Conservation (phyloP, 2,329 filamentous ascomycete genomes). For the Colletotrichum sp. region DNA sequence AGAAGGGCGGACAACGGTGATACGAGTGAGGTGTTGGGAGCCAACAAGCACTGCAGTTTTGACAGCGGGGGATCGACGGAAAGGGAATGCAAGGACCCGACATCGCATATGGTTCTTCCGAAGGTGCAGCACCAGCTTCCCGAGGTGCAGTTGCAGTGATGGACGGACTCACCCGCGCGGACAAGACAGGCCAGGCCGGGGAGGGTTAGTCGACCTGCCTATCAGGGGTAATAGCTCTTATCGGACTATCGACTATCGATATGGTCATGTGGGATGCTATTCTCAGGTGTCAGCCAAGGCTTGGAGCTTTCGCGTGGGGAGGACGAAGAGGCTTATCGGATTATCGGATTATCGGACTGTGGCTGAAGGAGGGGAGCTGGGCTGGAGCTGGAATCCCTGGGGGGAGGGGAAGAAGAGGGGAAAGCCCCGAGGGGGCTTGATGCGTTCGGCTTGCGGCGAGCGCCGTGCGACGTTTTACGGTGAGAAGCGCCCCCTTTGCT, state of each 20-base stretch:
- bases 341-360: background rate
- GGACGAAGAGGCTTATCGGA: background rate
- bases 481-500: background rate
- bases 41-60: background rate
- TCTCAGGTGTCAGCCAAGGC: background rate
- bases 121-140: background rate
- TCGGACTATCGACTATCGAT: background rate
- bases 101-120: background rate
- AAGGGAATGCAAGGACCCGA: constrained; percentile 21
- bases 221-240: background rate
- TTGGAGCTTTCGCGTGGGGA: background rate
- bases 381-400: background rate
- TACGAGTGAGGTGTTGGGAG: background rate
- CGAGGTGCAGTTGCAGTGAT: background rate
- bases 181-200: background rate
- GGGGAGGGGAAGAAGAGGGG: background rate
- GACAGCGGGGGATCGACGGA: constrained; percentile 16
- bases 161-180: background rate
- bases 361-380: background rate
- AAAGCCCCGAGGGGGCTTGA: background rate
- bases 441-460: constrained; percentile 21
- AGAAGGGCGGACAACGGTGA: constrained; percentile 4
- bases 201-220: background rate
- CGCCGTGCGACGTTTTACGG: constrained; percentile 21
- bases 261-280: background rate